Evolutionary conservation across 805 yeast genomes (phyloP).

Genomic region (Candida piceae): DNA sequence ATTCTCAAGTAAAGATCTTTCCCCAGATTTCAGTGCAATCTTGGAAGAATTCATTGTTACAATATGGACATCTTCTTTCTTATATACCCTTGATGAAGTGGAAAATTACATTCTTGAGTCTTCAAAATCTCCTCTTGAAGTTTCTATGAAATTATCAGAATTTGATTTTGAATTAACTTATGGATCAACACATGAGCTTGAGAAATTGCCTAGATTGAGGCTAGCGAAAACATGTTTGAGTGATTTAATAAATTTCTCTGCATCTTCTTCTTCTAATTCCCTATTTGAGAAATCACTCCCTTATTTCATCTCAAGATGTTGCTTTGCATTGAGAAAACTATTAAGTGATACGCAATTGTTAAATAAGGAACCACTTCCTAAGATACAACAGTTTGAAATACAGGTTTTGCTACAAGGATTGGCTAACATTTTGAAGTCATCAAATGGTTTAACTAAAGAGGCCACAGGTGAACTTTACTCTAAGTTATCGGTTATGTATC

Average conservation of each 20-base stretch:
- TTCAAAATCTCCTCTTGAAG: constrained; percentile 26
- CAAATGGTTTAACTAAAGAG: constrained; percentile 1
- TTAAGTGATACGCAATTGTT: constrained; percentile 58
- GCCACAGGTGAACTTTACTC: constrained; percentile 1
- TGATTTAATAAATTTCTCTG: constrained; percentile 42
- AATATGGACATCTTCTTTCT: constrained; percentile 55
- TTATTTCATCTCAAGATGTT: constrained; percentile 51
- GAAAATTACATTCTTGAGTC: constrained; percentile 32
- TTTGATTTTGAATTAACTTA: constrained; percentile 46
- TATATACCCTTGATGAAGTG: constrained; percentile 52
- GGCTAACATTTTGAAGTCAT: constrained; percentile 5
- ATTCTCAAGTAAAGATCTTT: constrained; percentile 22
- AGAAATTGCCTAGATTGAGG: constrained; percentile 36
- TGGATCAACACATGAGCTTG: constrained; percentile 57
- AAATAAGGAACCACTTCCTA: constrained; percentile 60
- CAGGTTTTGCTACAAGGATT: constrained; percentile 41
- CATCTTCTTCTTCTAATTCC: constrained; percentile 16
- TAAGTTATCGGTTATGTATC: constrained; percentile 14
- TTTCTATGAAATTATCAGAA: constrained; percentile 33
- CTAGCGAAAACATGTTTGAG: constrained; percentile 54
- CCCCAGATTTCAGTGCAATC: constrained; percentile 23
- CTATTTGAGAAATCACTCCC: constrained; percentile 33
- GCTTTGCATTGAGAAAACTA: constrained; percentile 57
- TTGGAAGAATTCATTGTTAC: constrained; percentile 41
- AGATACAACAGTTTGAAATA: constrained; percentile 63